phyloP scores from a whole-genome alignment of 805 yeast genomes.

The Yarrowia sp. region DNA sequence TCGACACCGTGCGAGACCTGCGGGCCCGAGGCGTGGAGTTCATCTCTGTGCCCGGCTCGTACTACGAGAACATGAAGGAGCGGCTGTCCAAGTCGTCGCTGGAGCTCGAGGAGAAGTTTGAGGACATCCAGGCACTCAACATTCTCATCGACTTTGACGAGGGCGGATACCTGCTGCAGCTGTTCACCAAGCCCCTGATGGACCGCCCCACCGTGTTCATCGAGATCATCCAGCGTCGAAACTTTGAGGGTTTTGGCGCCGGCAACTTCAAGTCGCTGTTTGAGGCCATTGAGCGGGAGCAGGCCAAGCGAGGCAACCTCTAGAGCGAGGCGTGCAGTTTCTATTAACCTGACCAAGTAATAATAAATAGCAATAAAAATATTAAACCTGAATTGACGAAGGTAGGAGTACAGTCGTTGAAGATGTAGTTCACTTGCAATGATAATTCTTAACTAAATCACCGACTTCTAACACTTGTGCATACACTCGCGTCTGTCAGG shows the following conservation, averaged over 20 bases:
- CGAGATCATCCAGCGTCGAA: conserved; percentile 75
- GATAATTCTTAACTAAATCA: no score
- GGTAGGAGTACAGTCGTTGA: no score
- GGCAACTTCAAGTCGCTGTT: conserved; percentile 83
- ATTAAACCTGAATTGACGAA: background rate
- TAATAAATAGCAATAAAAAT: background rate
- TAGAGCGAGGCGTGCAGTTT: conserved; percentile 15
- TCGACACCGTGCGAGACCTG: conserved; percentile 54
- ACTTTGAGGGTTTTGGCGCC: conserved; percentile 84
- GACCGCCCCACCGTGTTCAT: conserved; percentile 81
- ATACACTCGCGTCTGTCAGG: no score
- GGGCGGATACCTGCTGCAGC: conserved; percentile 71
- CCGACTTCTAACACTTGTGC: no score
- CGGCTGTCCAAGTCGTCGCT: conserved; percentile 48
- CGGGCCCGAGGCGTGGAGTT: conserved; percentile 66
- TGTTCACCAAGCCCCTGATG: conserved; percentile 72
- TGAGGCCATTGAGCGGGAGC: conserved; percentile 79
- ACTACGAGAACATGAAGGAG: conserved; percentile 52
- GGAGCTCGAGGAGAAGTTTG: conserved; percentile 52
- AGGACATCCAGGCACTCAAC: conserved; percentile 45
- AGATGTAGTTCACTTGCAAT: no score
- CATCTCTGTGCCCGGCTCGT: conserved; percentile 55
- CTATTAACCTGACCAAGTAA: conserved; percentile 13
- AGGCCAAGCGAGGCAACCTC: conserved; percentile 62
- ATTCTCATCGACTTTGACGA: conserved; percentile 77